Percentiles rank a stretch among this genome's conserved stretches.
These are phyloP conservation scores for Casuarina glauca DNA, from an alignment of 306 rosid species.

Conservation along the genomic window DNA sequence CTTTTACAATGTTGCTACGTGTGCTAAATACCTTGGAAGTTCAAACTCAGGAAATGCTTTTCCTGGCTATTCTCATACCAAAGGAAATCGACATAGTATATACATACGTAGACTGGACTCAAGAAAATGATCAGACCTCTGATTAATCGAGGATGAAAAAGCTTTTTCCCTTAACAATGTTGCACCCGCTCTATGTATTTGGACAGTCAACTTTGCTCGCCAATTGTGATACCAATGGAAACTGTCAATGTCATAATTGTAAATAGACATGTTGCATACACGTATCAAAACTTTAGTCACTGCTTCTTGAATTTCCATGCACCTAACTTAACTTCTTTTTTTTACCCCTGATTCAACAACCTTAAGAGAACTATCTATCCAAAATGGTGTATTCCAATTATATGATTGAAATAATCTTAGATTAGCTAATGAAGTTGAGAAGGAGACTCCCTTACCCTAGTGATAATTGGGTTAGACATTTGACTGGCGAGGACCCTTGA, in stretches of 20 bases:
- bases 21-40: not conserved
- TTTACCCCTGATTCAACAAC: no score
- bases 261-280: not conserved
- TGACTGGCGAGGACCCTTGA: no score
- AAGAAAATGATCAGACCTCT: conserved; percentile 33
- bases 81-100: no score
- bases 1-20: conserved; percentile 13
- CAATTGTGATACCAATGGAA: not conserved
- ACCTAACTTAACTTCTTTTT: not conserved
- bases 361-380: no score
- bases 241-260: not conserved
- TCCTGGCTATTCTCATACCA: not conserved
- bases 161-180: conserved; percentile 15
- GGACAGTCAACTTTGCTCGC: not conserved
- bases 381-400: no score
- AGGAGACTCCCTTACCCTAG: no score
- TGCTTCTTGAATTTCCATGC: no score
- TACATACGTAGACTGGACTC: no score
- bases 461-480: no score
- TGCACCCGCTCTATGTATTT: not conserved
- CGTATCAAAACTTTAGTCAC: no score
- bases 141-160: conserved; percentile 55
- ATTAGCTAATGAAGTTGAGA: no score
- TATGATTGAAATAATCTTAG: no score
- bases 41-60: not conserved